Evolutionary conservation across 345 rosid genomes (phyloP), one percentile per base, ranked within the genome.

Genomic region (Eucalyptus microcorys): DNA sequence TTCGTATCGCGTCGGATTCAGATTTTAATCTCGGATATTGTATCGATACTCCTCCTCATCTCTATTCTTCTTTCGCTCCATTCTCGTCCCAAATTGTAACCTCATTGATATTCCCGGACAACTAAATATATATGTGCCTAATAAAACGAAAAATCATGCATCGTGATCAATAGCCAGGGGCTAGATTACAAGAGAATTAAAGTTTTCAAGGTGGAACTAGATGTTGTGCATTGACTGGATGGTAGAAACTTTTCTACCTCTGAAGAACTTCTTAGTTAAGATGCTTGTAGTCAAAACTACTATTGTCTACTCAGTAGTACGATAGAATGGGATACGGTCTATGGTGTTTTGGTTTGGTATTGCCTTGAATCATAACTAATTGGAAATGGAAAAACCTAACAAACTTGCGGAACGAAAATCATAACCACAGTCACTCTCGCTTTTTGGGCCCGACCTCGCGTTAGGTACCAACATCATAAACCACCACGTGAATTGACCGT

Each of bases 21-120:
- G 45, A 71, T 37, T 37, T 10, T 17, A 10, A 57, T 3, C 45
- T 16, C 7, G 2, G 13, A 68, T 52, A 19, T 68, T 2, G 22
- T 16, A 17, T 34, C 1, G 6, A 3, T 37, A 37, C 45, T 71
- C 26, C 81, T 71, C 40, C 14, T 71, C 7, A 37, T 71, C 27
- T 19, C 42, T 47, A 19, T 71, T 68, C 21, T 0, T 19, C 14
- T 71, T 37, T 19, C 1, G 7, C 1, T 34, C 1, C 2, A 2
- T 17, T 34, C 43, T 19, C 14, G 1, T 40, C 26, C 45, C 45
- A 5, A 2, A 71, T 19, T 19, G 0, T 19, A 19, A 71, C 27
- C 15, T 37, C 5, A 0, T 37, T 37, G 40, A 71, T 37, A 37
- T 40, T 71, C 7, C 14, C 3, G 1, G 21, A 34, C 21, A 19